Conservation (phyloP, 306 rosid genomes). For the Begonia masoniana region DNA sequence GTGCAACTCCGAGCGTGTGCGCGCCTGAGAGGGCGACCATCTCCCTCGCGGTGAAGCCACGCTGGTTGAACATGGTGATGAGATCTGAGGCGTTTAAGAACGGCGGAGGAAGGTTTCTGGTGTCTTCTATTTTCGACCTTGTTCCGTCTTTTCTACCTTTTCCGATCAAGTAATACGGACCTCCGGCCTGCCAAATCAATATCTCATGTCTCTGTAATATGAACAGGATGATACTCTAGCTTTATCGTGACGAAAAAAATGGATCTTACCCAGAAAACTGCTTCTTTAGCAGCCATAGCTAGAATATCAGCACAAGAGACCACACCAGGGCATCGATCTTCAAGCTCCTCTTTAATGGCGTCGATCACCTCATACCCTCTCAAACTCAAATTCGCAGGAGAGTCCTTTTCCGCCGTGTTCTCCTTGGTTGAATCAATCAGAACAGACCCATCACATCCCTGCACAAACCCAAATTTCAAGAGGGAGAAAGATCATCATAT, state of each 20-base stretch:
- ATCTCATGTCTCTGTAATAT: neutral
- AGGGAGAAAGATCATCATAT: neutral
- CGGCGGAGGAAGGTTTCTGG: conserved; percentile 49
- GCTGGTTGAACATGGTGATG: conserved; percentile 38
- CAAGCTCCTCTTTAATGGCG: conserved; percentile 52
- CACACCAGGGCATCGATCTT: conserved; percentile 60
- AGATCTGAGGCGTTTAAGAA: conserved; percentile 60
- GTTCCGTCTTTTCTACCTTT: conserved; percentile 77
- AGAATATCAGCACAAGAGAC: conserved; percentile 92
- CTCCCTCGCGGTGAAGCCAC: conserved; percentile 50
- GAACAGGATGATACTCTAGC: too few species aligned
- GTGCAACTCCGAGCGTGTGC: conserved; percentile 74
- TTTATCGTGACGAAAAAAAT: too few species aligned
- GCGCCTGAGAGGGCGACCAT: conserved; percentile 92
- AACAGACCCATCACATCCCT: conserved; percentile 91
- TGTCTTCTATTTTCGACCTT: conserved; percentile 68
- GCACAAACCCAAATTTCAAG: conserved; percentile 1
- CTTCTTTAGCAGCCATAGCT: conserved; percentile 74
- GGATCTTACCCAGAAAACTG: conserved; percentile 46
- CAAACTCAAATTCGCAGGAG: conserved; percentile 77
- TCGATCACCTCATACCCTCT: conserved; percentile 79
- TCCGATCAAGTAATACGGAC: conserved; percentile 64
- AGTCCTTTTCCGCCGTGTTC: conserved; percentile 81
- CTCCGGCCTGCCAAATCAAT: conserved; percentile 48
- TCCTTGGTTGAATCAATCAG: conserved; percentile 60